Evolutionary conservation across 768 basidiomycete species (phyloP).

Genomic region (Pseudohyphozyma bogoriensis): DNA sequence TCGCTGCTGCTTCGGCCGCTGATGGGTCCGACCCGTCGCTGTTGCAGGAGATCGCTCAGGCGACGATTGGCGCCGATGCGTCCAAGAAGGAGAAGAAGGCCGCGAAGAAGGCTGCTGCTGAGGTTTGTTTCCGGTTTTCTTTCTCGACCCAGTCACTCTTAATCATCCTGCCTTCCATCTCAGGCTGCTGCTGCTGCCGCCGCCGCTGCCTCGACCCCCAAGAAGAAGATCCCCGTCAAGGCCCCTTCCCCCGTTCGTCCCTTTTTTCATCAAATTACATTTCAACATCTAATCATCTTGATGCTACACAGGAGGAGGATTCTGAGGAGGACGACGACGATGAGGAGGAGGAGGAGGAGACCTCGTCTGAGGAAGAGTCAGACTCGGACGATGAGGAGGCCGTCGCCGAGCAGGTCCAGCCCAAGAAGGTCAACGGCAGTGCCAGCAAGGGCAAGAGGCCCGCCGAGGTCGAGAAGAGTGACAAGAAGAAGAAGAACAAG

Average conservation of each 20-base stretch:
- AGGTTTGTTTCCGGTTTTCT: not conserved
- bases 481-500: constrained; percentile 4
- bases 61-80: constrained; percentile 15
- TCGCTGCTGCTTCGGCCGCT: constrained; percentile 5
- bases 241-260: not conserved
- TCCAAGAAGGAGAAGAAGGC: constrained; percentile 18
- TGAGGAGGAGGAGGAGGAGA: too few relatives aligned
- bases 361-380: not conserved
- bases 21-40: not conserved
- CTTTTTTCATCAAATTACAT: too few relatives aligned
- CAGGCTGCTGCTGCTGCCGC: not conserved
- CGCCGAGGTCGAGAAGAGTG: not conserved
- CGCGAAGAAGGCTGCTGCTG: not conserved
- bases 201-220: not conserved
- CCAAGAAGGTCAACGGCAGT: not conserved
- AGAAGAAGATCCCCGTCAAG: not conserved
- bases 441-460: not conserved
- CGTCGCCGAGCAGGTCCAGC: not conserved
- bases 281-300: not conserved
- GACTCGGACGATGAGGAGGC: constrained; percentile 6
- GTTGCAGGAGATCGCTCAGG: not conserved
- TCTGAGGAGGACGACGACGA: too few relatives aligned
- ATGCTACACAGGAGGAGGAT: too few relatives aligned
- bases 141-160: not conserved
- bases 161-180: not conserved